Percentiles rank a stretch among this genome's conserved stretches.
Evolutionary conservation across 164 flowering plant genomes (phyloP).

Genomic region (Annona cherimola): DNA sequence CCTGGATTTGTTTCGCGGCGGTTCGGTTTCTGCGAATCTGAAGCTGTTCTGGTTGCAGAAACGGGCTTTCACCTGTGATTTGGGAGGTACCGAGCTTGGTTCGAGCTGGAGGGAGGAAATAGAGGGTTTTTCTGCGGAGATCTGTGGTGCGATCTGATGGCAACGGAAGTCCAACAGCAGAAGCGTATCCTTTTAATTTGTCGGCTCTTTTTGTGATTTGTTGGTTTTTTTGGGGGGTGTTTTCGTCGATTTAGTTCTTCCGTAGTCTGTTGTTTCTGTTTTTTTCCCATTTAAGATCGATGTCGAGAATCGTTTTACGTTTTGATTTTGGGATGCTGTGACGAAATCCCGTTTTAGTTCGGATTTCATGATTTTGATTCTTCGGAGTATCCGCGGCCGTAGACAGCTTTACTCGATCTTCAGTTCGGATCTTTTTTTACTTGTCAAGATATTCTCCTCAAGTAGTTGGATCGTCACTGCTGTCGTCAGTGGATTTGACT

Average conservation of each 20-base stretch:
- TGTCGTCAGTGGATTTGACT: neutral
- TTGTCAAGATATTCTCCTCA: neutral
- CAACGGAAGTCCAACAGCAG: conserved; percentile 17
- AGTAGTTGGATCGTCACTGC: neutral
- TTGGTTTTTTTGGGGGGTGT: neutral
- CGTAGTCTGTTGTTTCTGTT: neutral
- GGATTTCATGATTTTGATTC: no score
- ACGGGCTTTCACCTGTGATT: conserved; percentile 4
- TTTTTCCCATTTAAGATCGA: neutral
- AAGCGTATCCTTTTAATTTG: conserved; percentile 30
- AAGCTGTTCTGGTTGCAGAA: conserved; percentile 1
- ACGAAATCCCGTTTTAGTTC: no score
- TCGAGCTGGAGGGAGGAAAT: conserved; percentile 30
- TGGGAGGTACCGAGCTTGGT: neutral
- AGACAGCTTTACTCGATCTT: neutral
- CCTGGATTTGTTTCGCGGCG: neutral
- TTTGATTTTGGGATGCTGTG: no score
- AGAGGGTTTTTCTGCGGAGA: conserved; percentile 21
- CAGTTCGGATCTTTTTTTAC: neutral
- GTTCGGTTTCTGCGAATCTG: neutral
- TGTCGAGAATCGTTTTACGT: neutral
- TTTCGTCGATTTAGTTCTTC: neutral
- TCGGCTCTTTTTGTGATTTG: neutral
- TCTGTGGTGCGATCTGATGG: conserved; percentile 38
- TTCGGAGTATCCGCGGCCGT: no score